phyloP scores from a whole-genome alignment of 2,329 filamentous ascomycete species.

The Amylocarpus encephaloides region DNA sequence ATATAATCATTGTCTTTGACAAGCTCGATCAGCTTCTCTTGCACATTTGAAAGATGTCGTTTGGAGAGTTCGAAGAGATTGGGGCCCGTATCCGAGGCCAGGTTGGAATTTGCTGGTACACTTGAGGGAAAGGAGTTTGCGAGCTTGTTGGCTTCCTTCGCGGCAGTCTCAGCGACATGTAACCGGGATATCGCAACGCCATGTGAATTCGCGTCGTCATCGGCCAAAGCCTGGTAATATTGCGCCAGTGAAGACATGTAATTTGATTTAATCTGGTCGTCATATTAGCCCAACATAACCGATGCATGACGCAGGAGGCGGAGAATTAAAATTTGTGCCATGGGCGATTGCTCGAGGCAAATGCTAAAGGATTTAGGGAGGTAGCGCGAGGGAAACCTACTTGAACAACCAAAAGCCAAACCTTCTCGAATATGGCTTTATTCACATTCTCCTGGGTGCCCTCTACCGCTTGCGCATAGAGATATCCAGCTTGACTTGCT shows the following conservation, averaged over 20 bases:
- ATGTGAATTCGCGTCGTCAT: constrained; percentile 82
- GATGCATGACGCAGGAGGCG: too few species aligned
- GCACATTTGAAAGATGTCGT: constrained; percentile 71
- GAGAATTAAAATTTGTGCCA: not conserved
- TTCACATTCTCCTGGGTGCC: constrained; percentile 89
- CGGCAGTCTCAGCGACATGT: constrained; percentile 70
- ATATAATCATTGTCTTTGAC: constrained; percentile 97
- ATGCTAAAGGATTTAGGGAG: not conserved
- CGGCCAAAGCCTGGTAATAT: constrained; percentile 87
- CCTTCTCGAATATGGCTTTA: constrained; percentile 87
- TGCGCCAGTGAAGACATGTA: constrained; percentile 82
- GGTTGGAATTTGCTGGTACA: constrained; percentile 73
- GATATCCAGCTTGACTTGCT: constrained; percentile 79
- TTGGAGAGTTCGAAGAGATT: constrained; percentile 76
- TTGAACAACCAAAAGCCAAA: constrained; percentile 80
- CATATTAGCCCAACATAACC: constrained; percentile 10
- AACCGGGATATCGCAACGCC: constrained; percentile 79
- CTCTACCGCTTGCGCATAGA: constrained; percentile 83
- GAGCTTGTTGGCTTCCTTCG: constrained; percentile 69
- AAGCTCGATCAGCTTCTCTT: constrained; percentile 71
- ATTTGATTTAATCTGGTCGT: constrained; percentile 62
- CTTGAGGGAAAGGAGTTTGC: constrained; percentile 76
- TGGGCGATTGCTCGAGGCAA: not conserved
- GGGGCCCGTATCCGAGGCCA: constrained; percentile 70
- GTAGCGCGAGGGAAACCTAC: constrained; percentile 35